Evolutionary conservation across 148 eudicot species (phyloP).

Genomic region (Spergularia marina): DNA sequence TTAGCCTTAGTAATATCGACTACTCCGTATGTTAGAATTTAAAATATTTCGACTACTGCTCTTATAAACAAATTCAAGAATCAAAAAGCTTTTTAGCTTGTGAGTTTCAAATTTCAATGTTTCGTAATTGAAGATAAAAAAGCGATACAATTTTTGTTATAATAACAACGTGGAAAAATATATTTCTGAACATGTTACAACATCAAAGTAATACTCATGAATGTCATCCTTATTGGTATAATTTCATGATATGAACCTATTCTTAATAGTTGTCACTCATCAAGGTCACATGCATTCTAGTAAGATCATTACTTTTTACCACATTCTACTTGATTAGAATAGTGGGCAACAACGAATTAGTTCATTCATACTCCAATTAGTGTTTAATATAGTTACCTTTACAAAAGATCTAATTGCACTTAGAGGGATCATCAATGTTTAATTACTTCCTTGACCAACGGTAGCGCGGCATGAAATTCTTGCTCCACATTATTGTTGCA

Average conservation of each 20-base stretch:
- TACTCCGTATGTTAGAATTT: no score
- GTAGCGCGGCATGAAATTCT: slow-evolving; percentile 19
- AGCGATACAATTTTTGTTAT: no score
- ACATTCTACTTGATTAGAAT: slow-evolving; percentile 6
- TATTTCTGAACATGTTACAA: no score
- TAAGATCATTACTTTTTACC: slow-evolving; percentile 6
- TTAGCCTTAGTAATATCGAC: slow-evolving; percentile 8
- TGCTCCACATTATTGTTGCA: slow-evolving; percentile 27
- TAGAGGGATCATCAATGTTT: slow-evolving; percentile 16
- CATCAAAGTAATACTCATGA: no score
- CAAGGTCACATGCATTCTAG: slow-evolving; percentile 14
- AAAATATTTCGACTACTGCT: no score
- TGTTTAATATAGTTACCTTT: slow-evolving; percentile 18
- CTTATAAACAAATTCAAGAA: no score
- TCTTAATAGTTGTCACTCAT: slow-evolving; percentile 17
- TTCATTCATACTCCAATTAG: neutral
- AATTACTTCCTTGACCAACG: slow-evolving; percentile 24
- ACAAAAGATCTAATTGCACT: slow-evolving; percentile 25
- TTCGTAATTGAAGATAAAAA: no score
- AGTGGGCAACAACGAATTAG: slow-evolving; percentile 6
- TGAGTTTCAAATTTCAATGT: no score
- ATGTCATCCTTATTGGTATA: neutral
- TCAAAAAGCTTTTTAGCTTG: no score
- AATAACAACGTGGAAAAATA: no score
- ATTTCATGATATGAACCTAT: slow-evolving; percentile 23